Base-by-base conservation (phyloP, 345 rosid species). In the Alliaria petiolata region DNA sequence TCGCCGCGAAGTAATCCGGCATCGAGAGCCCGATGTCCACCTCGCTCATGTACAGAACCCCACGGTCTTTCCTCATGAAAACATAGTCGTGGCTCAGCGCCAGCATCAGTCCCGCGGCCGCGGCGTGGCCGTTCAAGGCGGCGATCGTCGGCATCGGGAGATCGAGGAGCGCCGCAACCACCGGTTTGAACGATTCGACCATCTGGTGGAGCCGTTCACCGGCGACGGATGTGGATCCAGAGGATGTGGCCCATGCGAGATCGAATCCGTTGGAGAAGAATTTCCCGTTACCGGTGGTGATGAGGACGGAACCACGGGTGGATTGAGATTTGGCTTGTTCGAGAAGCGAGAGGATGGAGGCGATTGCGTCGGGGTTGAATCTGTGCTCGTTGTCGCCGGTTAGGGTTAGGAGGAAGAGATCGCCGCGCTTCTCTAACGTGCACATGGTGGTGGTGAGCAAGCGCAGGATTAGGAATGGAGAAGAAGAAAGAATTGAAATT, bases 181-280 rank as follows among this genome's bases (percentile, higher is more conserved):
- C 83, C 20, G 84, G 85, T 65, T 74, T 81, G 74, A 92, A 81
- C 0, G 67, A 45, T 0, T 74, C 69, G 19, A 85, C 87, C 92
- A 87, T 85, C 7, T 65, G 76, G 1, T 7, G 6, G 65, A 92
- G 90, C 8, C 89, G 89, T 3, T 71, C 47, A 2, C 58, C n/a
- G 6, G 86, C 81, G 3, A 14, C 81, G 72, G 52, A 2, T 31
- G 20, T 49, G 34, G 90, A 81, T 30, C 87, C 85, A 33, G 84
- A 78, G 15, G 96, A 65, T 40, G 55, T 67, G n/a, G 93, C 95
- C 88, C 88, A 85, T 2, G 78, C 81, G 57, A 89, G 89, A 52
- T 92, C 98, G 69, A 92, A 86, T 6, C 98, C 96, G 62, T 86
- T 92, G 51, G 90, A 89, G 89, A 89, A 89, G 88, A 89, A 89